These are phyloP conservation scores for Trichoderma arundinaceum DNA, from an alignment of 2,329 filamentous ascomycete species.

Conservation along the genomic window DNA sequence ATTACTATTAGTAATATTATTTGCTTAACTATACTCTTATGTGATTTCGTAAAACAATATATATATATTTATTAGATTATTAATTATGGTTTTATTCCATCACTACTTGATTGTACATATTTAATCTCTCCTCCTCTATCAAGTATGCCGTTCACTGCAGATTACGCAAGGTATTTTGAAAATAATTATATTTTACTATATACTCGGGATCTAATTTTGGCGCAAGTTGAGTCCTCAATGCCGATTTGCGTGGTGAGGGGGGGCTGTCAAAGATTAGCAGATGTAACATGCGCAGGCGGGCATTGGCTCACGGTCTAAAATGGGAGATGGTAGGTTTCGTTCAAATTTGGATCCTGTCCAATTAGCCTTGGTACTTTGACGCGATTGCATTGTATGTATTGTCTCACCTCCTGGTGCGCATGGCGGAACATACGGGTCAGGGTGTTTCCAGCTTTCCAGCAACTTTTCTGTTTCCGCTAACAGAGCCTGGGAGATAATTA, in stretches of 20 bases:
- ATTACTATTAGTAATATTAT: no score
- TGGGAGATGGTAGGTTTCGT: constrained; percentile 82
- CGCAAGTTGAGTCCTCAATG: constrained; percentile 24
- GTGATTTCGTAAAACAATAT: no score
- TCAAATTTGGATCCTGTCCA: constrained; percentile 88
- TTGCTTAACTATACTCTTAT: no score
- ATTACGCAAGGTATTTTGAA: neutral
- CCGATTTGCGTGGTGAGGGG: constrained; percentile 27
- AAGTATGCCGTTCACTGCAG: neutral
- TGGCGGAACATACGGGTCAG: constrained; percentile 87
- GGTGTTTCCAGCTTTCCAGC: constrained; percentile 94
- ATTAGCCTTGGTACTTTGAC: constrained; percentile 1
- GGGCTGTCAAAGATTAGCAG: constrained; percentile 30
- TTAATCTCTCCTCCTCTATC: no score
- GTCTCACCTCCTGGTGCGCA: constrained; percentile 86
- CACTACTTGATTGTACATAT: no score
- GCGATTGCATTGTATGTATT: constrained; percentile 1
- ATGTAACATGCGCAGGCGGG: neutral
- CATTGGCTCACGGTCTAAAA: constrained; percentile 74
- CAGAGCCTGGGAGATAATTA: constrained; percentile 64
- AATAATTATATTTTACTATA: constrained; percentile 25
- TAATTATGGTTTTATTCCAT: no score
- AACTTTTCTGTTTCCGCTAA: constrained; percentile 87
- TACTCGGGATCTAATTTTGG: constrained; percentile 16
- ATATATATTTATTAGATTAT: no score